Evolutionary conservation across 129 eudicot genomes (phyloP), one percentile per base, ranked within the genome.

Genomic region (Scalesia atractyloides): DNA sequence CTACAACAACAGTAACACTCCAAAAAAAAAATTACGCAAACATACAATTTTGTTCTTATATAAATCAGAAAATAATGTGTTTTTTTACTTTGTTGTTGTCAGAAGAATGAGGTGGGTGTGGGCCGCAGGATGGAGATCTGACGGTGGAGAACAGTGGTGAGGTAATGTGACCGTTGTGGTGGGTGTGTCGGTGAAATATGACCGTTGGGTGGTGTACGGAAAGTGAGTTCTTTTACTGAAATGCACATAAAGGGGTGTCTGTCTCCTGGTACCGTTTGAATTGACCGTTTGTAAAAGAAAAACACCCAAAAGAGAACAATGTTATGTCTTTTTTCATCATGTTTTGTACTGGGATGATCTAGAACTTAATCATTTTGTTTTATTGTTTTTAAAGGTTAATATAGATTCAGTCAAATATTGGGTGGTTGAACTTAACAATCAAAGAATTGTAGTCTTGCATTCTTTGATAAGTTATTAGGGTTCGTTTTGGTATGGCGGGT

Each of bases 181-280:
- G 50, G 73, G 81, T 74, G 95, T 16, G 58, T 51, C 37, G 72
- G 80, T 70, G 56, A 53, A 75, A 87, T 83, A 80, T 83, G 87
- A 87, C 94, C 97, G 97, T 90, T 89, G 78, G 78, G 13, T n/a
- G 20, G 58, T n/a, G n/a, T n/a, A n/a, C n/a, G n/a, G n/a, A n/a
- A n/a, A n/a, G n/a, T n/a, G n/a, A n/a, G n/a, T n/a, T n/a, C n/a
- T n/a, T 49, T 44, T 48, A 44, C 2, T 64, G 76, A 66, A 69
- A 11, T 59, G 70, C 66, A 68, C 80, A 76, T 67, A 47, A 11
- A 73, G 68, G 68, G 87, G 91, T 87, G 91, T 39, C 17, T 80
- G 86, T 73, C 74, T 69, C 26, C 26, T 24, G 26, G 26, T 24
- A 24, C 26, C 26, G 83, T 80, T 73, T 73, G 70, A 87, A 72